Evolutionary conservation across 257 asterid species (phyloP).

Genomic region (Orobanche coerulescens): DNA sequence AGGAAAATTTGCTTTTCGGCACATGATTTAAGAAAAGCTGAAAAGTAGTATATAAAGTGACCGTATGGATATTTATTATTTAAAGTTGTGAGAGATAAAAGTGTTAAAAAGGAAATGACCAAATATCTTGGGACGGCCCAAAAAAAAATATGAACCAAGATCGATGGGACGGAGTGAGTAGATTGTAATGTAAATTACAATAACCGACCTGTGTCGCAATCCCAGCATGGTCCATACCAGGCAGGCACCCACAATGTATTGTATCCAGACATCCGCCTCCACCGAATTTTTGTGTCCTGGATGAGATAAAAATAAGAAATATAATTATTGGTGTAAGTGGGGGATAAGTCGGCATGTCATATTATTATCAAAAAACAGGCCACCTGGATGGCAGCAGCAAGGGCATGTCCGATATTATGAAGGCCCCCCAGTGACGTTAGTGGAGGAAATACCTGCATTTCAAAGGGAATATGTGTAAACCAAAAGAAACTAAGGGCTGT

Average conservation of each 20-base stretch:
- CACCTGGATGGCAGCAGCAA: slow-evolving; percentile 95
- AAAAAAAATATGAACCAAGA: too few species aligned
- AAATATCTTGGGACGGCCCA: too few species aligned
- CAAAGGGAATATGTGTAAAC: slow-evolving; percentile 12
- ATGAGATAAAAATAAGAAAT: slow-evolving; percentile 13
- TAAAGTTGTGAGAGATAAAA: too few species aligned
- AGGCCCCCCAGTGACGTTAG: slow-evolving; percentile 93
- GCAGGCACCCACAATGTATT: slow-evolving; percentile 94
- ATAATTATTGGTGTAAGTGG: too few species aligned
- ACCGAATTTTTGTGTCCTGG: slow-evolving; percentile 92
- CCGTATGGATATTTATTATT: too few species aligned
- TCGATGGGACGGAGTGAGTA: too few species aligned
- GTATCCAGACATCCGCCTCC: slow-evolving; percentile 96
- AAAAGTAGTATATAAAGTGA: too few species aligned
- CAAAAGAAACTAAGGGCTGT: too few species aligned
- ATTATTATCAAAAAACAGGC: slow-evolving; percentile 19
- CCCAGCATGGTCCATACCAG: slow-evolving; percentile 98
- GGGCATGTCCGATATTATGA: slow-evolving; percentile 95
- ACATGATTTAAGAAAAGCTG: too few species aligned
- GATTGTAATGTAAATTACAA: background rate
- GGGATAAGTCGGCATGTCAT: slow-evolving; percentile 9
- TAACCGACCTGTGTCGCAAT: slow-evolving; percentile 84
- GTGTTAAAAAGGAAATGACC: too few species aligned
- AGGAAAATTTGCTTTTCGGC: too few species aligned
- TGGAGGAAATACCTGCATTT: slow-evolving; percentile 79